These are phyloP conservation scores for Camelina sativa DNA, from an alignment of 345 rosid species.

Conservation along the genomic window DNA sequence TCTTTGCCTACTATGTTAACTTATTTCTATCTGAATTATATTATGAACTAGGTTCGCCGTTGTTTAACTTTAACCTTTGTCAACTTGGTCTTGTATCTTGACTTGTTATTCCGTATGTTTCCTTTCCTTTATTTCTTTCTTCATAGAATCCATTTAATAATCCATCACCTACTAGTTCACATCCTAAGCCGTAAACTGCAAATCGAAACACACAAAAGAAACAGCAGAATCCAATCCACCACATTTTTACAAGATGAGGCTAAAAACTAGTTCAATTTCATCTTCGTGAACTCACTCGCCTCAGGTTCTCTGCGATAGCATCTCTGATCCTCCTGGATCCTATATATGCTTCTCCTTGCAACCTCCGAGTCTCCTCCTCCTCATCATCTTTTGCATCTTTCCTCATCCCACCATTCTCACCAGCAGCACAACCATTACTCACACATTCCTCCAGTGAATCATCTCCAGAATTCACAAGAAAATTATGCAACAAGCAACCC, in stretches of 20 bases:
- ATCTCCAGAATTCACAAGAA: slow-evolving; percentile 61
- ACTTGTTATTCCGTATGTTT: too few species aligned
- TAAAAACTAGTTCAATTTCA: slow-evolving; percentile 31
- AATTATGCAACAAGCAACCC: slow-evolving; percentile 74
- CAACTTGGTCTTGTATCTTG: too few species aligned
- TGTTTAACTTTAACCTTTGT: too few species aligned
- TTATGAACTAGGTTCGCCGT: too few species aligned
- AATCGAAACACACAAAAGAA: background rate
- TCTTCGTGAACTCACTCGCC: slow-evolving; percentile 50
- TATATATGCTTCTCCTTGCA: slow-evolving; percentile 52
- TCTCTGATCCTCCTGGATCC: slow-evolving; percentile 57
- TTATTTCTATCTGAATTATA: too few species aligned
- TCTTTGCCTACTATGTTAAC: too few species aligned
- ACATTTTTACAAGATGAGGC: slow-evolving; percentile 4
- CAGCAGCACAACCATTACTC: slow-evolving; percentile 25
- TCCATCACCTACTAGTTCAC: background rate
- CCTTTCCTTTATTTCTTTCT: too few species aligned
- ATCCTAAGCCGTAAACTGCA: background rate
- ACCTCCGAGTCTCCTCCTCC: slow-evolving; percentile 45
- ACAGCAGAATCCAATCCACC: background rate
- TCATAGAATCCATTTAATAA: too few species aligned
- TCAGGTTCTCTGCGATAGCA: slow-evolving; percentile 64
- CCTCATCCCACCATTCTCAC: background rate
- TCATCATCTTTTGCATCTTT: slow-evolving; percentile 31
- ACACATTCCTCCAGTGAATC: slow-evolving; percentile 43